Evolutionary conservation across 306 rosid genomes (phyloP), one percentile per base, ranked within the genome.

Genomic region (Heteromeles arbutifolia): DNA sequence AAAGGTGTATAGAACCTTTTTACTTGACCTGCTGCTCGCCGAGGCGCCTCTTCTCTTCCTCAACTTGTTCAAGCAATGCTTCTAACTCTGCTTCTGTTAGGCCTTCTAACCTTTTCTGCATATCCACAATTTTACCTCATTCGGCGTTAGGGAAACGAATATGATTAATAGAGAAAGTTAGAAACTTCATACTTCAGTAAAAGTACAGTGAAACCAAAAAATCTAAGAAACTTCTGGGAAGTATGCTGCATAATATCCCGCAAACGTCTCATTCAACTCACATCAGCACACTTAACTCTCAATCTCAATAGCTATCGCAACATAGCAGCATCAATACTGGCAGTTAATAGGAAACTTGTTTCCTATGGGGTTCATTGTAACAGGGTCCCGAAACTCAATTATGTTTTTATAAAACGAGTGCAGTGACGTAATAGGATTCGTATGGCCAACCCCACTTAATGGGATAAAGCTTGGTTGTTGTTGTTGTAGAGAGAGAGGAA

Each of bases 21-120:
- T 76, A 85, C 44, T 87, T 83, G 69, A 83, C 87, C 85, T 84
- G 81, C 58, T 78, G 81, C 58, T 78, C 88, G 9, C 86, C 84
- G 70, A 81, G 37, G 74, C 88, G 90, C 70, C 85, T 84, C 88
- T 95, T 95, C 85, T 95, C 98, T 85, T 95, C 98, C 86, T 90
- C 98, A 54, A 95, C 91, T 83, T 92, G 96, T 85, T 90, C 95
- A 65, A 95, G 91, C 88, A 95, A 82, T 54, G 84, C 93, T 83
- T 87, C 82, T 32, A 95, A 84, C 73, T 95, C 98, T 74, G 98
- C 98, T 86, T 92, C 98, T 39, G 97, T 90, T 69, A 95, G 92
- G 81, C 96, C 87, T 64, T 95, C 96, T 73, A 95, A 81, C 67
- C 98, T 89, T 81, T 92, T 95, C 98, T 95, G 96, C 90, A 88